Base-by-base conservation (phyloP, 2,329 filamentous ascomycete genomes). In the Arthrinium puccinioides region DNA sequence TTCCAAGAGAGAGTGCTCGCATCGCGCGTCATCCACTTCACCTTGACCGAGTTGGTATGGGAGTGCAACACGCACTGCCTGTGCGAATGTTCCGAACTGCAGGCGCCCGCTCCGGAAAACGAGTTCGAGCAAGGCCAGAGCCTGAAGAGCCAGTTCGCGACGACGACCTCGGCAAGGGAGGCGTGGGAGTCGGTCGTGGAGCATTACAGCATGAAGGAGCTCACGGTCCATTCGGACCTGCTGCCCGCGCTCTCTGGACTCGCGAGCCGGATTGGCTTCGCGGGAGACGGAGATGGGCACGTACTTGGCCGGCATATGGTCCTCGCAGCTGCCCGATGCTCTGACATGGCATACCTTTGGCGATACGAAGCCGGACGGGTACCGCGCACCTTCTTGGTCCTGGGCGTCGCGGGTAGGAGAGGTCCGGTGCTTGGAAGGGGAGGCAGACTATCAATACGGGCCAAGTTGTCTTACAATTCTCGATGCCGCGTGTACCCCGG, bases 1-100 rank as follows among this genome's bases (percentile, higher is more conserved):
- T 40, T 39, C 27, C 43, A 45, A 35, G 44, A 45, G 21, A 23
- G 38, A 7, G 26, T 40, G 10, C 34, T 47, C 13, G 34, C 43
- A 4, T 24, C 32, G 16, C 34, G 44, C 10, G 27, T 39, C n/a
- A 23, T 47, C 9, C 37, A 43, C 29, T 45, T 41, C 32, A 31
- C 32, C 9, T 11, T 10, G 20, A 20, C 35, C 13, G 35, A 39
- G 25, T 20, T 47, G 23, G 21, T 42, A 8, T 45, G 43, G 40
- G 42, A 41, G 28, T 47, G 44, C 21, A 20, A 16, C 14, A 15
- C 29, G 11, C 8, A 16, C 33, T 32, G 21, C 20, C 15, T 10
- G 9, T 38, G 32, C 37, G 30, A 40, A 25, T 43, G 37, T n/a
- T n/a, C n/a, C 24, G 24, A 26, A 11, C 24, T 19, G 23, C 19